Evolutionary conservation across 371 early-diverging fungal species (phyloP), one percentile per base, ranked within the genome.

Genomic region (Amoeboaphelidium occidentale): DNA sequence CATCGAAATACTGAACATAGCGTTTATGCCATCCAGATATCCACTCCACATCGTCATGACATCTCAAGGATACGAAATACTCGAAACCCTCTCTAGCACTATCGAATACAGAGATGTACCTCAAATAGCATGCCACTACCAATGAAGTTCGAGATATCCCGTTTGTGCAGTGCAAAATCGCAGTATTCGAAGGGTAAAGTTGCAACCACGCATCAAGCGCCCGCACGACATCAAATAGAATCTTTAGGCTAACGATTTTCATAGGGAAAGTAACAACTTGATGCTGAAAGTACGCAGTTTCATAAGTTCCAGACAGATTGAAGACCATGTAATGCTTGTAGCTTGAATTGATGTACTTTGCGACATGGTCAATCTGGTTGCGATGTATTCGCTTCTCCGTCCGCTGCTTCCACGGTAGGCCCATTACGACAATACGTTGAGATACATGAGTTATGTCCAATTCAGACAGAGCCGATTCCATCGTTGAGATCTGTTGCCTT

Each of bases 301-400:
- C 64, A 54, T 68, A 70, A 23, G 45, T 42, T 20, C 63, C 66
- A n/a, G 63, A 64, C 46, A 71, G 50, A 49, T 71, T 69, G 60
- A 58, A 71, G 3, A 73, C 44, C 63, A 72, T 59, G 54, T 62
- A 72, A 22, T 58, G 50, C 22, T 49, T 39, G 54, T 65, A 70
- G 27, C 64, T 39, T n/a, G 61, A 51, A 23, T 62, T 59, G 2
- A 75, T 51, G 56, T 66, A 71, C 13, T 53, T 42, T 2, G 58
- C 60, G 24, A 72, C 42, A 24, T 72, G 69, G 20, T 42, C 54
- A 10, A 60, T 52, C 42, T 70, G 66, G 48, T 70, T 72, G 25
- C 63, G 55, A 3, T 55, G 55, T 2, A 22, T 26, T 22, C 49
- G 45, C 23, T 27, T 43, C 25, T 65, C 66, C 22, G 63, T 63